These are phyloP conservation scores for Coriolopsis trogii DNA, from an alignment of 1,284 basidiomycete genomes.

Conservation along the genomic window DNA sequence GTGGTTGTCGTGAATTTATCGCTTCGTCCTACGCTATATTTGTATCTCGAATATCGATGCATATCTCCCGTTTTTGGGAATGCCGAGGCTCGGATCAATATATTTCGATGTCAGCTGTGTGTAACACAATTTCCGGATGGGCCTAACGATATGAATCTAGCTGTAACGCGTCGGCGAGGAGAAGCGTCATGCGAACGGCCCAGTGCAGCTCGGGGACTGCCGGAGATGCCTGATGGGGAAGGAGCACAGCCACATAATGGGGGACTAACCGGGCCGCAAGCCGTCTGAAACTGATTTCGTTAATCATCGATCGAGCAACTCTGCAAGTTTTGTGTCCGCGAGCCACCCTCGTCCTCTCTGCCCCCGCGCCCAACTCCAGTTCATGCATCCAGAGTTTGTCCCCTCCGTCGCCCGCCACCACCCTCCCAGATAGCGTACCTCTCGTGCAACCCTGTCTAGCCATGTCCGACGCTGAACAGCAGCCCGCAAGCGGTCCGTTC, in stretches of 20 bases:
- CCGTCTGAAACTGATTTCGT: no score
- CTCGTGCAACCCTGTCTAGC: constrained; percentile 9
- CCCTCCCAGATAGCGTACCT: constrained; percentile 58
- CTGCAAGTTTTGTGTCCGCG: constrained; percentile 11
- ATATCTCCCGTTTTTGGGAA: no score
- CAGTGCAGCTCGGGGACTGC: constrained; percentile 2
- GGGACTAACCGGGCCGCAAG: no score
- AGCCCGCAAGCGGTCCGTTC: constrained; percentile 59
- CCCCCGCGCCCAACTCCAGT: constrained; percentile 36
- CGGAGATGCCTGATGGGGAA: not conserved
- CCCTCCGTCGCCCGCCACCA: constrained; percentile 43
- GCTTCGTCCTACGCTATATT: no score
- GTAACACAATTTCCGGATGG: no score
- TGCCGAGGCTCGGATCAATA: no score
- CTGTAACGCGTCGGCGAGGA: constrained; percentile 5
- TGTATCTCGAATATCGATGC: no score
- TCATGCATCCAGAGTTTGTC: constrained; percentile 60
- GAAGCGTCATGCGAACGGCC: constrained; percentile 7
- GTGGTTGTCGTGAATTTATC: no score
- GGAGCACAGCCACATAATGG: constrained; percentile 1
- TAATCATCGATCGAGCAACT: constrained; percentile 19
- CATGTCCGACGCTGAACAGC: constrained; percentile 39
- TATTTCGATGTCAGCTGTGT: no score
- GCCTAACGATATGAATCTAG: no score
- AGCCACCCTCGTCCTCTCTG: constrained; percentile 16